Conservation (phyloP, 140 eudicot genomes). For the Cichorium intybus region DNA sequence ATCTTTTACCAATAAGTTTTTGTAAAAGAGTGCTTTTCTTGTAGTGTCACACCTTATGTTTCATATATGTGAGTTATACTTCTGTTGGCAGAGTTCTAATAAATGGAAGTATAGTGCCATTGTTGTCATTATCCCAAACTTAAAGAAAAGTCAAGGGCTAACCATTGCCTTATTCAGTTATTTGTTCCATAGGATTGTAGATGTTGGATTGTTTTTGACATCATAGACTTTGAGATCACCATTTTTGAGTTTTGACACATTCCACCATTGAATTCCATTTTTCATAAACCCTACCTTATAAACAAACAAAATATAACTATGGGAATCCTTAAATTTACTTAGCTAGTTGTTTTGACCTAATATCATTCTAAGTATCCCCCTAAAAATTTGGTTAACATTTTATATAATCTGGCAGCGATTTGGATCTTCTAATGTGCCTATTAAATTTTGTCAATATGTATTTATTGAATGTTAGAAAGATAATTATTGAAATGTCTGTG, state of each 20-base stretch:
- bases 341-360: too few species aligned
- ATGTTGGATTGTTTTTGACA: neutral
- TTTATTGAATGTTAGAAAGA: neutral
- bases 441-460: too few species aligned
- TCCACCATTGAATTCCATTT: neutral
- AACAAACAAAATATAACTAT: neutral
- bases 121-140: constrained; percentile 3
- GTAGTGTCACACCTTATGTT: too few species aligned
- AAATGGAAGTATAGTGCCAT: neutral
- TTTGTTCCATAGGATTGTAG: neutral
- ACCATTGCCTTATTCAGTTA: neutral
- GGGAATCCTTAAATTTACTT: too few species aligned
- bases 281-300: neutral
- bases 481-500: too few species aligned
- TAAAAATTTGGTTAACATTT: too few species aligned
- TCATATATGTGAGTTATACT: neutral
- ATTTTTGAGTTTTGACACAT: constrained; percentile 1
- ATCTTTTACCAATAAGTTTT: too few species aligned
- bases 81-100: neutral
- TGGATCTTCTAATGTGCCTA: too few species aligned
- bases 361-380: too few species aligned
- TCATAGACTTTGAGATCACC: neutral
- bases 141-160: constrained; percentile 11
- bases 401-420: too few species aligned
- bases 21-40: too few species aligned